Conservation (phyloP, 2,329 filamentous ascomycete genomes). For the Neospermospora avenae region DNA sequence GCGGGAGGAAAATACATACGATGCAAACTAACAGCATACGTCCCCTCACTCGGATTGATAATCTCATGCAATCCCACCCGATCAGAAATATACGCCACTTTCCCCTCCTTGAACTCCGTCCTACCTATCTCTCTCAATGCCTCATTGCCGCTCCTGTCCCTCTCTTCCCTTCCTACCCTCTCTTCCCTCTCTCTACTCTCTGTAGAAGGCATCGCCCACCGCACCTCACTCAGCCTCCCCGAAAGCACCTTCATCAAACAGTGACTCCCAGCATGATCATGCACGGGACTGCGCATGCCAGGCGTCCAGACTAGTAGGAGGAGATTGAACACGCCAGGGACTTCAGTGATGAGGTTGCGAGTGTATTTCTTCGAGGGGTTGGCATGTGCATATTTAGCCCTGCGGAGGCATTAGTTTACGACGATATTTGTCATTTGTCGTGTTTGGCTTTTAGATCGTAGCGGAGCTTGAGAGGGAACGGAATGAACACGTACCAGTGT, state of each 20-base stretch:
- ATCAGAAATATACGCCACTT: slow-evolving; percentile 90
- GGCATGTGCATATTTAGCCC: slow-evolving; percentile 73
- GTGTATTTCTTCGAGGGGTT: slow-evolving; percentile 72
- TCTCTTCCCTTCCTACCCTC: not conserved
- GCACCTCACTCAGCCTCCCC: slow-evolving; percentile 74
- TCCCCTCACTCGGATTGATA: slow-evolving; percentile 65
- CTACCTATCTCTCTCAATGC: slow-evolving; percentile 44
- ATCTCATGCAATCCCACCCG: slow-evolving; percentile 80
- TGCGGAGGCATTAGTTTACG: slow-evolving; percentile 35
- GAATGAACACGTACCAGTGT: slow-evolving; percentile 64
- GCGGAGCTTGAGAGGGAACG: slow-evolving; percentile 44
- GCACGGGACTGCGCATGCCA: slow-evolving; percentile 77
- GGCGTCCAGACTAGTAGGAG: slow-evolving; percentile 88
- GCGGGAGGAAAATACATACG: slow-evolving; percentile 28
- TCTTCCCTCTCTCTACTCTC: slow-evolving; percentile 24
- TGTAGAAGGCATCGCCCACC: slow-evolving; percentile 53
- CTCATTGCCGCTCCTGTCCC: not conserved
- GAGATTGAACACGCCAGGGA: slow-evolving; percentile 64
- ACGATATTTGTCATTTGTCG: too few species aligned
- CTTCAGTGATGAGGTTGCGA: slow-evolving; percentile 83
- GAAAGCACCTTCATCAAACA: slow-evolving; percentile 90
- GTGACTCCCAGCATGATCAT: slow-evolving; percentile 85
- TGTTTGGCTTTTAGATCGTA: too few species aligned
- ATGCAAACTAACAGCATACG: slow-evolving; percentile 83
- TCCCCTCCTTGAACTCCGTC: slow-evolving; percentile 59